Conservation (phyloP, 164 flowering plant genomes). For the Umbilicus rupestris region DNA sequence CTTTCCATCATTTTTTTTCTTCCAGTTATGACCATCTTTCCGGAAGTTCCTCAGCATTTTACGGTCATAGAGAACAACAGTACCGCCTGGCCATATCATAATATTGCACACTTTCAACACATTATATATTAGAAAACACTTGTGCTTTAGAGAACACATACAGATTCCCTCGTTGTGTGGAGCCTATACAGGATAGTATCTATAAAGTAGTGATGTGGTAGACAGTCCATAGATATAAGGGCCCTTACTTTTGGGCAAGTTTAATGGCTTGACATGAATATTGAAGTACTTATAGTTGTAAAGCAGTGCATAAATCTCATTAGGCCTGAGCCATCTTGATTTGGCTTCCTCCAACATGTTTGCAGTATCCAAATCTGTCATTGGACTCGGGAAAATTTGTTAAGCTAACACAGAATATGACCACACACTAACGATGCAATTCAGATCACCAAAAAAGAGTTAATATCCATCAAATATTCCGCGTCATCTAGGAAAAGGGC, state of each 20-base stretch:
- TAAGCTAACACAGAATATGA: too few relatives aligned
- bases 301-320: slow-evolving; percentile 82
- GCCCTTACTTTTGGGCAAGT: slow-evolving; percentile 57
- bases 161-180: neutral
- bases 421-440: too few relatives aligned
- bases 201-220: neutral
- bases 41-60: slow-evolving; percentile 85
- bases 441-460: too few relatives aligned
- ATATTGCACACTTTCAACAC: neutral
- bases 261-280: slow-evolving; percentile 68
- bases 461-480: too few relatives aligned
- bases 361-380: slow-evolving; percentile 64
- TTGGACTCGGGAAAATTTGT: slow-evolving; percentile 13
- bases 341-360: slow-evolving; percentile 58
- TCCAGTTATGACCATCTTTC: slow-evolving; percentile 95
- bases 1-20: slow-evolving; percentile 95
- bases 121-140: too few relatives aligned
- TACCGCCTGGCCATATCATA: slow-evolving; percentile 50
- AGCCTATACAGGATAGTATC: neutral
- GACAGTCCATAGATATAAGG: neutral
- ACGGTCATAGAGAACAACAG: slow-evolving; percentile 71
- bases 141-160: too few relatives aligned
- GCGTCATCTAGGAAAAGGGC: too few relatives aligned
- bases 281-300: slow-evolving; percentile 49
- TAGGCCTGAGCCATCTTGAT: slow-evolving; percentile 78